Conservation (phyloP, 148 eudicot genomes). For the Pouteria glomerata region DNA sequence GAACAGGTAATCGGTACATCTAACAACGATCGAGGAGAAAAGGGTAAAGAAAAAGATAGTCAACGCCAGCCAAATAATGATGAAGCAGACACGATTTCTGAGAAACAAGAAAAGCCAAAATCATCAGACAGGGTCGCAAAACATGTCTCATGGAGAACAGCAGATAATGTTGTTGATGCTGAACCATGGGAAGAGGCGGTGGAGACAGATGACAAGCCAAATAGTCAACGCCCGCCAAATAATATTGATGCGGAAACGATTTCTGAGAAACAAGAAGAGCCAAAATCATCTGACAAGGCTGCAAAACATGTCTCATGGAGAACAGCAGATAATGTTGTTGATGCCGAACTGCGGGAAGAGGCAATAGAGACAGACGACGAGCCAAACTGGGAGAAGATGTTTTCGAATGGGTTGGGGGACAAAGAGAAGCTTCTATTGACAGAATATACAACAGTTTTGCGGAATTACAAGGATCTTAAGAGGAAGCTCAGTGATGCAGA, state of each 20-base stretch:
- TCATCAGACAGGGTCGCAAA: not conserved
- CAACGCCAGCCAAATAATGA: not conserved
- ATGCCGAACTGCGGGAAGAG: conserved; percentile 8
- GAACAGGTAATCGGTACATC: conserved; percentile 1
- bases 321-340: not conserved
- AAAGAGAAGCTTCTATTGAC: conserved; percentile 65
- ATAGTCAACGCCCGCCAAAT: too few species aligned
- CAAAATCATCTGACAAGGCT: not conserved
- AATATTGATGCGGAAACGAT: not conserved
- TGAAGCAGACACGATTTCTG: not conserved
- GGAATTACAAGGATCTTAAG: conserved; percentile 64
- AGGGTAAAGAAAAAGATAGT: not conserved
- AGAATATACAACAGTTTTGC: conserved; percentile 64
- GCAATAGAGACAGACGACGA: conserved; percentile 35
- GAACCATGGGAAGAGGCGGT: conserved; percentile 12
- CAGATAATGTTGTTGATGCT: not conserved
- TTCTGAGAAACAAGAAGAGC: conserved; percentile 6
- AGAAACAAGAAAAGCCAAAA: not conserved
- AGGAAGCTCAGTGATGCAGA: conserved; percentile 58
- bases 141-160: not conserved
- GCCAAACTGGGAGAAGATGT: conserved; percentile 60
- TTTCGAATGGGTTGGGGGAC: conserved; percentile 56
- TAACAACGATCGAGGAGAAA: not conserved
- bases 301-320: not conserved
- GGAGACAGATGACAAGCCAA: conserved; percentile 39